These are phyloP conservation scores for Ballota nigra DNA, from an alignment of 257 asterid species.

Conservation along the genomic window DNA sequence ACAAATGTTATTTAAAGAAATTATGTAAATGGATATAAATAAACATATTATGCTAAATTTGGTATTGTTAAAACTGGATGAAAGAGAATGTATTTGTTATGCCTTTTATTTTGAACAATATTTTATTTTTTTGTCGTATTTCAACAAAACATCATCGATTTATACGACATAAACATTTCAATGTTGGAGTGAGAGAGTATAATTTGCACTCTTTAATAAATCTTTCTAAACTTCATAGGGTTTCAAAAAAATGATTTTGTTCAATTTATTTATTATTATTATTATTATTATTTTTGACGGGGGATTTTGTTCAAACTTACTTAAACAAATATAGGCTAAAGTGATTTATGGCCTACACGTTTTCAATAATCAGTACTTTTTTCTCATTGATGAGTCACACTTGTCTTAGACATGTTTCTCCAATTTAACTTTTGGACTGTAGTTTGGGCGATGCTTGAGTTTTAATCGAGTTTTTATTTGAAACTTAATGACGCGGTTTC, in stretches of 20 bases:
- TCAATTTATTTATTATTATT: too few species aligned
- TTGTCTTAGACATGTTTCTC: not conserved
- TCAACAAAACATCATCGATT: not conserved
- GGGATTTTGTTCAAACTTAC: too few species aligned
- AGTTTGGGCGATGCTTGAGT: not conserved
- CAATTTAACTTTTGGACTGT: not conserved
- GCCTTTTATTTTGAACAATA: not conserved
- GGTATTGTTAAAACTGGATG: too few species aligned
- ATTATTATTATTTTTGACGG: too few species aligned
- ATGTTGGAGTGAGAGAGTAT: too few species aligned
- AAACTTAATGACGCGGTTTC: not conserved
- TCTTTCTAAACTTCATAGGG: not conserved
- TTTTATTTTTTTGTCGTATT: not conserved
- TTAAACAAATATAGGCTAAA: not conserved
- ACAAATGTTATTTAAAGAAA: too few species aligned
- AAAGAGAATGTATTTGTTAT: too few species aligned
- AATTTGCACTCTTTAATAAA: not conserved
- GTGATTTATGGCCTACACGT: conserved; percentile 20
- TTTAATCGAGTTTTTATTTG: not conserved
- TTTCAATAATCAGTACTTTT: conserved; percentile 10
- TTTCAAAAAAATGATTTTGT: not conserved
- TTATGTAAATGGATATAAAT: too few species aligned
- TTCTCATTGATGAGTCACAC: not conserved
- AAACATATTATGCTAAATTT: too few species aligned
- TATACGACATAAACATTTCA: not conserved